Base-by-base conservation (phyloP, 2,329 filamentous ascomycete species). In the Fusarium irregulare region DNA sequence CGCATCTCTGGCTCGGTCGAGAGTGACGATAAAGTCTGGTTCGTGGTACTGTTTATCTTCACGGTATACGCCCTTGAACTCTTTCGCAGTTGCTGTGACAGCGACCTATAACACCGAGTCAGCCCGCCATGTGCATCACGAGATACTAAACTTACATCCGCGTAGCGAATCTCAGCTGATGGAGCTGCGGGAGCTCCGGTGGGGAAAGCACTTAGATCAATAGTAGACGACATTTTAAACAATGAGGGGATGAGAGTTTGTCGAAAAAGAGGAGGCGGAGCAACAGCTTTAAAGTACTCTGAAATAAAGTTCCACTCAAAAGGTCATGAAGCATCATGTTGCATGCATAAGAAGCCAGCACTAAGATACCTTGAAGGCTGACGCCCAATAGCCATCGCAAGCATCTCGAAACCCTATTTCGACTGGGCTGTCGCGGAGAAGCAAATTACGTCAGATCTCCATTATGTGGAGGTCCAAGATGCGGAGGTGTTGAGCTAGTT, bases 51-150 rank as follows among this genome's bases (percentile, higher is more conserved):
- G 79, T 63, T 86, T 86, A 63, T 79, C 79, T 6, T 79, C 79
- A 9, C 84, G 81, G 63, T 86, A 86, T 58, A 83, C 78, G 16
- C 84, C 85, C n/a, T 81, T 79, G 58, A 85, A 86, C 61, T 86
- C 82, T 11, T 79, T 78, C 1, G 79, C 79, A 13, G 79, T 80
- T 20, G 78, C 78, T 12, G 79, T 81, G 3, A 80, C 78, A 18
- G 79, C 79, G 11, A 80, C 78, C 78, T 80, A 12, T 28, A 7
- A 10, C 34, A 37, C n/a, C 6, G 25, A 25, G 23, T 71, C 21
- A 71, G 51, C 47, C 30, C 37, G 28, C 21, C 23, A 7, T 30
- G 28, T 25, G 18, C 50, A 47, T 14, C 3, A n/a, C 8, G 0
- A 14, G 12, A 25, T 6, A 20, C 6, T 1, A 10, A 16, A 34